phyloP scores from a whole-genome alignment of 345 rosid species.

The Heritiera fomes region DNA sequence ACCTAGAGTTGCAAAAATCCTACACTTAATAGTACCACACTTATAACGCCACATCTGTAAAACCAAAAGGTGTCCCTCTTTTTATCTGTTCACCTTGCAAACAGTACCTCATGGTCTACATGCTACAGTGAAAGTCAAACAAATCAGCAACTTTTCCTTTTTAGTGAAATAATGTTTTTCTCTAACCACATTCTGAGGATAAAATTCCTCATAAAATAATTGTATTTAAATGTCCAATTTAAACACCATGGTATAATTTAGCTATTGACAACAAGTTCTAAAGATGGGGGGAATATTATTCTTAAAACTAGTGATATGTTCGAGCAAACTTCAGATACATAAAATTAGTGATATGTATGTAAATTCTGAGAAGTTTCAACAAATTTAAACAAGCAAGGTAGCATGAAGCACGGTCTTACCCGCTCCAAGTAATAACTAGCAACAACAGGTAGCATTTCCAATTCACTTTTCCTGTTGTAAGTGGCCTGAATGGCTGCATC shows the following conservation, averaged over 20 bases:
- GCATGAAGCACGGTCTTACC: slow-evolving; percentile 50
- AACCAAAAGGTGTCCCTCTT: neutral
- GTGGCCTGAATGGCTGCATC: slow-evolving; percentile 86
- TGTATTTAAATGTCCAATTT: neutral
- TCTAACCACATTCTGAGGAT: neutral
- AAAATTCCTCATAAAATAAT: neutral
- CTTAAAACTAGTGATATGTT: neutral
- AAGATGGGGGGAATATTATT: neutral
- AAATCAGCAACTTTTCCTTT: neutral
- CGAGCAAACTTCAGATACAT: neutral
- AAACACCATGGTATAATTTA: neutral
- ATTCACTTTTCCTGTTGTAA: slow-evolving; percentile 70
- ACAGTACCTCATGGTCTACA: neutral
- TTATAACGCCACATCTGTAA: neutral
- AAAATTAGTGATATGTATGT: neutral
- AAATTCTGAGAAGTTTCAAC: neutral
- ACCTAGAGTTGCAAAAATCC: neutral
- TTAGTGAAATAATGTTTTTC: neutral
- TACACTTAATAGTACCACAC: neutral
- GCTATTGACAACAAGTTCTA: neutral
- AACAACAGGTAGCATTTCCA: slow-evolving; percentile 81
- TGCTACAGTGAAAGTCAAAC: neutral
- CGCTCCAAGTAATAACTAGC: slow-evolving; percentile 84
- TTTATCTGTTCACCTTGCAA: neutral
- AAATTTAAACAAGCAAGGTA: slow-evolving; percentile 10